Evolutionary conservation across 768 basidiomycete genomes (phyloP), one percentile per base, ranked within the genome.

Genomic region (Glaciozyma antarctica): DNA sequence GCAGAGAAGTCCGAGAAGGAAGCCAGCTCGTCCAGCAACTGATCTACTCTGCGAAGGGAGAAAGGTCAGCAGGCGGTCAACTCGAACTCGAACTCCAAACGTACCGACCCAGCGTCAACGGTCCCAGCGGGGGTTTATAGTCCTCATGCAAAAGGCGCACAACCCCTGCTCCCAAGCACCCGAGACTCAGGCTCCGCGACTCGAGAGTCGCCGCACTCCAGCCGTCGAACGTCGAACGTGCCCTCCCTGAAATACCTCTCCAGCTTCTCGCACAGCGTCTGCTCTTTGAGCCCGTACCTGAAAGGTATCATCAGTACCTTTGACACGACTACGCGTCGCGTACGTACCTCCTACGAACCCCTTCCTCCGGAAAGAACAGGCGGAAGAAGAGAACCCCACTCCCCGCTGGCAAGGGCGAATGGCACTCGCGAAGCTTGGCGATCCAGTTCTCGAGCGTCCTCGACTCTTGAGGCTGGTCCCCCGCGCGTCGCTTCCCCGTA

Each of bases 301-400:
- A 28, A 19, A 28, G 65, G 15, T 2, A 21, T 21, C 22, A n/a
- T 16, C 38, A 15, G 55, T 32, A 56, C 8, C 34, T 56, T 24
- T 38, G 32, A 28, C 24, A 10, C 6, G 24, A 12, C 32, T 32
- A 9, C 32, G n/a, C 32, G 32, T 32, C 32, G 32, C 32, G 32
- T 32, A 32, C 70, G 71, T 86, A 93, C 75, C 84, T 83, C 28
- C 92, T 80, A 21, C 81, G 76, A 1, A 78, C 71, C 65, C 92
- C 88, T 63, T 89, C 84, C 66, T 92, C 85, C 0, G 92, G 90
- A 73, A 92, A 93, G n/a, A 94, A 77, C 7, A 91, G 76, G 10
- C 84, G 82, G 71, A 93, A 85, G 38, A 89, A 76, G 8, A 81
- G 80, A 19, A 80, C 78, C 13, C 85, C 83, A 0, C 83, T 85